Evolutionary conservation across 495 filamentous ascomycete genomes (phyloP).

Genomic region (Neurospora sp.): DNA sequence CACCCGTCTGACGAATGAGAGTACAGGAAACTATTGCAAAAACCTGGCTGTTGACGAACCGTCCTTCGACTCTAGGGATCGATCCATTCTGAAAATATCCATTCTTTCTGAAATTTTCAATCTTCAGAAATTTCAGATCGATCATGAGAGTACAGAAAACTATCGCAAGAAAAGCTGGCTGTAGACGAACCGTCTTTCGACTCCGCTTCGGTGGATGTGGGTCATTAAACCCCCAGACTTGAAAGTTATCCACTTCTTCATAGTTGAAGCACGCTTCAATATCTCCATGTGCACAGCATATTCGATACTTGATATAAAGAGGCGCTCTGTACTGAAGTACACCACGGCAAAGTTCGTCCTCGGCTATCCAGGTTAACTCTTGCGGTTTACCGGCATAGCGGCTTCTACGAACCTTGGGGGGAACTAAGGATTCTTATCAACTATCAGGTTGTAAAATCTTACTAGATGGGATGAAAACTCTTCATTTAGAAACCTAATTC

Average conservation of each 20-base stretch:
- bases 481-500: background rate
- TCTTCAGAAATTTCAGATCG: too few relatives aligned
- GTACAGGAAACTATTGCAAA: background rate
- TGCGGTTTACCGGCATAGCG: background rate
- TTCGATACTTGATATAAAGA: background rate
- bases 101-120: too few relatives aligned
- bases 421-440: background rate
- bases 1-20: background rate
- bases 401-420: background rate
- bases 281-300: background rate
- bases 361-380: background rate
- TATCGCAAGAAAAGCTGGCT: too few relatives aligned
- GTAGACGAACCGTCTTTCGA: too few relatives aligned
- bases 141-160: background rate
- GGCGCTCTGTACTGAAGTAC: background rate
- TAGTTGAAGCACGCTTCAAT: background rate
- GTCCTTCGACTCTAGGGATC: too few relatives aligned
- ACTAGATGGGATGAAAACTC: background rate
- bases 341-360: background rate
- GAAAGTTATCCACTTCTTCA: background rate
- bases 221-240: background rate
- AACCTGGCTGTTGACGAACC: too few relatives aligned
- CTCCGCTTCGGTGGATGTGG: too few relatives aligned
- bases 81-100: too few relatives aligned
- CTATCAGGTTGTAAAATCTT: background rate